Evolutionary conservation across 257 asterid genomes (phyloP).

Genomic region (Solanum neorickii): DNA sequence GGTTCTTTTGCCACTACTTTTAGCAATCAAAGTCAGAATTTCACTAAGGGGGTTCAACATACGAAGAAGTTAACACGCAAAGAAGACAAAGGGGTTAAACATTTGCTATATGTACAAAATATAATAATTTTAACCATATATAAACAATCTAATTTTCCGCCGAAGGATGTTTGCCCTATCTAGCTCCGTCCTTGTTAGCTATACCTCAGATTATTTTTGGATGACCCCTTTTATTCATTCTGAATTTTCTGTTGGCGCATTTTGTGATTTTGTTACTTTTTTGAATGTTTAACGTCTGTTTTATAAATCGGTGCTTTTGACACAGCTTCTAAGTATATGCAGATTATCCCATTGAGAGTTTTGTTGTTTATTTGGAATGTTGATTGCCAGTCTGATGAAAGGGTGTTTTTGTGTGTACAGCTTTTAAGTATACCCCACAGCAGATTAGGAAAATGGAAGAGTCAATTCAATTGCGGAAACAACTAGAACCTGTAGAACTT

Average conservation of each 20-base stretch:
- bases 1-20: neutral
- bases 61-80: neutral
- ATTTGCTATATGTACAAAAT: neutral
- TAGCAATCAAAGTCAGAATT: neutral
- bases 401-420: conserved; percentile 16
- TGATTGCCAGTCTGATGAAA: neutral
- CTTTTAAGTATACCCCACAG: conserved; percentile 51
- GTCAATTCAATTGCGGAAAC: conserved; percentile 59
- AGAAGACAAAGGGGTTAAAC: neutral
- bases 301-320: neutral
- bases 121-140: neutral
- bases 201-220: conserved; percentile 22
- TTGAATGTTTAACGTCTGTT: neutral
- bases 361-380: neutral
- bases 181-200: neutral
- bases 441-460: conserved; percentile 84
- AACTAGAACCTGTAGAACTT: conserved; percentile 68
- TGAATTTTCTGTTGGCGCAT: neutral
- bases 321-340: neutral
- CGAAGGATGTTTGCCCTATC: neutral
- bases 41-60: neutral
- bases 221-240: neutral
- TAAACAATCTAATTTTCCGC: neutral
- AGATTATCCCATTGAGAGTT: conserved; percentile 1
- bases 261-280: neutral